phyloP scores from a whole-genome alignment of 495 filamentous ascomycete species.

The Rostrohypoxylon terebratum region DNA sequence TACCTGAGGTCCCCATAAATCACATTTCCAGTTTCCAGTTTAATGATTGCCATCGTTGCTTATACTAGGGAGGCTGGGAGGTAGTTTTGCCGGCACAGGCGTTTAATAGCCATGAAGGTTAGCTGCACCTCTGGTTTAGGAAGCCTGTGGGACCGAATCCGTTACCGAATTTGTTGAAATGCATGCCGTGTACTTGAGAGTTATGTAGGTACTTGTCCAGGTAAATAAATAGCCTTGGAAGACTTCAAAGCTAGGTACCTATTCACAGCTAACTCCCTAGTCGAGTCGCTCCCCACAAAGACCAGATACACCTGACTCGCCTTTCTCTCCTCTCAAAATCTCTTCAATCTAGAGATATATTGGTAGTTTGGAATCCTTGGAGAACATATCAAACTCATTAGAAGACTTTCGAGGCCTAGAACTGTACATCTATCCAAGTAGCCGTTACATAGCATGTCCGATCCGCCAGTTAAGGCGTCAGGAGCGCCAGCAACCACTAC shows the following conservation, averaged over 20 bases:
- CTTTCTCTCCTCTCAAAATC: not conserved
- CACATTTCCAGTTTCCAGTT: not conserved
- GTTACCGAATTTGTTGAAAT: slow-evolving; percentile 1
- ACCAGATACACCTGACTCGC: slow-evolving; percentile 3
- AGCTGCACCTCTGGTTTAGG: not conserved
- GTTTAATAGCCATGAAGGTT: not conserved
- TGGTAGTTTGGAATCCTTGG: not conserved
- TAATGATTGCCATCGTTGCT: too few species aligned
- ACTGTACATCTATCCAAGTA: not conserved
- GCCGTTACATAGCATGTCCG: slow-evolving; percentile 12
- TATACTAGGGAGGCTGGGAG: too few species aligned
- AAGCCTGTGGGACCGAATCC: slow-evolving; percentile 2
- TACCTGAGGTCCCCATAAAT: not conserved
- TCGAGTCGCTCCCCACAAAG: not conserved
- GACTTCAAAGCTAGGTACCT: not conserved
- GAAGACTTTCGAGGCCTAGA: not conserved
- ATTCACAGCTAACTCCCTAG: not conserved
- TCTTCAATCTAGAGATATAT: not conserved
- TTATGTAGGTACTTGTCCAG: not conserved
- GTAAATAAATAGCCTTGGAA: slow-evolving; percentile 1
- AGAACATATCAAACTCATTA: not conserved
- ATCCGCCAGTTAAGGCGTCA: slow-evolving; percentile 9
- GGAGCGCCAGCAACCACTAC: not conserved
- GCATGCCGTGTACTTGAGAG: not conserved
- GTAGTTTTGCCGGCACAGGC: not conserved